Percentiles rank a stretch among this genome's conserved stretches.
Conservation (phyloP, 2,329 filamentous ascomycete species). For the Alternaria angustiovoidea region DNA sequence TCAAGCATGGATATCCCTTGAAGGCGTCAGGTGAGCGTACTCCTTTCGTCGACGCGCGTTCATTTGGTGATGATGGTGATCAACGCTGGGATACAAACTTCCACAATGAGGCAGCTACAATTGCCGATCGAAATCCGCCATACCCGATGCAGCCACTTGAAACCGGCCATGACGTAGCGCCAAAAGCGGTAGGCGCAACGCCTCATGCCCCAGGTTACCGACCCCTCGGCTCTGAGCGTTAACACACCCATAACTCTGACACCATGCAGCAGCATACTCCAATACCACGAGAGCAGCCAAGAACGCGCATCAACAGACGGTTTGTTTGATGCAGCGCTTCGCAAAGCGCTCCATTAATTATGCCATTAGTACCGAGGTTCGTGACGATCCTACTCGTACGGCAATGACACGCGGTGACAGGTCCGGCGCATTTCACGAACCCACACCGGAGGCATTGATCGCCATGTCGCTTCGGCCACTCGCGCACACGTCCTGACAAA, state of each 20-base stretch:
- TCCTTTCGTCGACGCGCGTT: conserved; percentile 8
- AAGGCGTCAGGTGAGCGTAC: neutral
- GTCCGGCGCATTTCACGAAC: conserved; percentile 13
- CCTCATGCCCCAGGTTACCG: conserved; percentile 10
- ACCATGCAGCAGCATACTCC: neutral
- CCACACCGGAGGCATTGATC: conserved; percentile 34
- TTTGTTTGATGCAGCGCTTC: neutral
- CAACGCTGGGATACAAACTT: neutral
- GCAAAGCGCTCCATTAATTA: neutral
- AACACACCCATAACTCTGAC: neutral
- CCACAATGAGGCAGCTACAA: neutral
- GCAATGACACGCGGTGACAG: conserved; percentile 16
- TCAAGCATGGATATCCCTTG: neutral
- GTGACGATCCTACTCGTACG: conserved; percentile 9
- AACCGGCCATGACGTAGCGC: conserved; percentile 14
- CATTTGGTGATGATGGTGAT: neutral
- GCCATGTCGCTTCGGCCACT: conserved; percentile 26
- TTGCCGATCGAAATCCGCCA: neutral
- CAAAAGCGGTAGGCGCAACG: conserved; percentile 9
- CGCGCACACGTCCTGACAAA: conserved; percentile 26
- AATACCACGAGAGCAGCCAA: neutral
- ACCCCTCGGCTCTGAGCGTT: neutral
- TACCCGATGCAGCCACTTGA: conserved; percentile 5
- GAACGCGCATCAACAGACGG: neutral
- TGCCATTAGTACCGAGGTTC: neutral